Evolutionary conservation across 192 early-diverging fungal species (phyloP).

Genomic region (Rhizoclosmatium globosum): DNA sequence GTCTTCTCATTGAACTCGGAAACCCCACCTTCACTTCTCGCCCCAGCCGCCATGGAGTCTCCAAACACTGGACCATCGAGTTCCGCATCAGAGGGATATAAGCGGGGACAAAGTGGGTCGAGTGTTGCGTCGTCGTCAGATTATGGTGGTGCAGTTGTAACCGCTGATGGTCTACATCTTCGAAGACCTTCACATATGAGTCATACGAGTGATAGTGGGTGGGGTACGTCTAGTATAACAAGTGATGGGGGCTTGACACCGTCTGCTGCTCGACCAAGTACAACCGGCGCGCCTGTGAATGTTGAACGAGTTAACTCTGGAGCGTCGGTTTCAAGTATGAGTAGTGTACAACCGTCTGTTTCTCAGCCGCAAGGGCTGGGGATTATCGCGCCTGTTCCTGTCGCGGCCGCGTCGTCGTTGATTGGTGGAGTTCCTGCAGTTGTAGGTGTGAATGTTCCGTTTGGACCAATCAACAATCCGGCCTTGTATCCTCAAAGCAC

Average conservation of each 20-base stretch:
- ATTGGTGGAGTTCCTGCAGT: too few species aligned
- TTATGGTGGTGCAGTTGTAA: background rate
- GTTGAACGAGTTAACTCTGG: background rate
- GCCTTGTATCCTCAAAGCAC: background rate
- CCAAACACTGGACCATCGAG: background rate
- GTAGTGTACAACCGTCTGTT: background rate
- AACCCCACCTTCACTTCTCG: background rate
- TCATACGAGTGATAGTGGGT: constrained; percentile 4
- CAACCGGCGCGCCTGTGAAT: background rate
- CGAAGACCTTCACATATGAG: constrained; percentile 3
- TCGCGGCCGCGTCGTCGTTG: too few species aligned
- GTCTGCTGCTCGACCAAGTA: background rate
- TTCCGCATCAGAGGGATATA: constrained; percentile 24
- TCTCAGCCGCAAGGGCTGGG: background rate
- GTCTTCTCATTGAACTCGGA: background rate
- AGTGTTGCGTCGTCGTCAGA: constrained; percentile 1
- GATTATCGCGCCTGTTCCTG: too few species aligned
- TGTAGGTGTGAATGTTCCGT: too few species aligned
- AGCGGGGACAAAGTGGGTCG: constrained; percentile 27
- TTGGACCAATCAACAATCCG: constrained; percentile 11
- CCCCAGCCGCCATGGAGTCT: background rate
- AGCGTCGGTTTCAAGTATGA: constrained; percentile 2
- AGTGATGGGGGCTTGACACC: background rate
- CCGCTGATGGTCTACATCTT: background rate
- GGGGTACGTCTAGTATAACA: background rate